Percentiles rank a stretch among this genome's conserved stretches.
phyloP scores from a whole-genome alignment of 176 grass and related monocot genomes.

The Rhynchospora pubera region DNA sequence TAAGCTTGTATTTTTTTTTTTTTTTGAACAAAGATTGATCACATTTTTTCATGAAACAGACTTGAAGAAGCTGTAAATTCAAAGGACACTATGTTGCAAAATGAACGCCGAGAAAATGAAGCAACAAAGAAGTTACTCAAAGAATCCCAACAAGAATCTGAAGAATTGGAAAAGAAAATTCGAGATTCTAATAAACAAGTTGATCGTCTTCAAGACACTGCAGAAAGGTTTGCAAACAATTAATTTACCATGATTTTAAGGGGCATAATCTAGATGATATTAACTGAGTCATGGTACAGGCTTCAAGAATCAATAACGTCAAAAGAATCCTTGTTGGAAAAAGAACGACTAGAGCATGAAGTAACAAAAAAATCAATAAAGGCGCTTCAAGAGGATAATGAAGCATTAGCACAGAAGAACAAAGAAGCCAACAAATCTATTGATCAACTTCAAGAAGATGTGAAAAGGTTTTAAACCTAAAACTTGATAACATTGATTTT shows the following conservation, averaged over 20 bases:
- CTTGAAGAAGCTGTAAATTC: constrained; percentile 41
- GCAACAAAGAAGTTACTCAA: constrained; percentile 54
- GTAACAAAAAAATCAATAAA: constrained; percentile 38
- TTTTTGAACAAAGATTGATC: constrained; percentile 9
- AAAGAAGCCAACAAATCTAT: constrained; percentile 44
- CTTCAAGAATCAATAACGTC: constrained; percentile 41
- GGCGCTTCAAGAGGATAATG: constrained; percentile 41
- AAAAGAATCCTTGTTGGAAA: constrained; percentile 46
- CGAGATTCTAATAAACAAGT: constrained; percentile 49
- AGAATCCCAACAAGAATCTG: constrained; percentile 62
- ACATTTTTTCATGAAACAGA: constrained; percentile 33
- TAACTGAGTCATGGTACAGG: constrained; percentile 36
- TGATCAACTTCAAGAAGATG: constrained; percentile 51
- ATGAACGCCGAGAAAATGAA: constrained; percentile 56
- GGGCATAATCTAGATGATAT: not conserved
- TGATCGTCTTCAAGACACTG: constrained; percentile 64
- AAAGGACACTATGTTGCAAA: constrained; percentile 54
- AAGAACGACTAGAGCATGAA: constrained; percentile 47
- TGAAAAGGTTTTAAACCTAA: constrained; percentile 48
- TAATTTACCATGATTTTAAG: not conserved
- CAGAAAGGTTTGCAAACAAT: constrained; percentile 44
- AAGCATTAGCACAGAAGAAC: constrained; percentile 43
- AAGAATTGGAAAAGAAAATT: constrained; percentile 79
- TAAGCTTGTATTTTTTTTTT: constrained; percentile 7
- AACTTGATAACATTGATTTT: not conserved